These are phyloP conservation scores for Endogone sp. DNA, from an alignment of 192 early-diverging fungal species.

Conservation along the genomic window DNA sequence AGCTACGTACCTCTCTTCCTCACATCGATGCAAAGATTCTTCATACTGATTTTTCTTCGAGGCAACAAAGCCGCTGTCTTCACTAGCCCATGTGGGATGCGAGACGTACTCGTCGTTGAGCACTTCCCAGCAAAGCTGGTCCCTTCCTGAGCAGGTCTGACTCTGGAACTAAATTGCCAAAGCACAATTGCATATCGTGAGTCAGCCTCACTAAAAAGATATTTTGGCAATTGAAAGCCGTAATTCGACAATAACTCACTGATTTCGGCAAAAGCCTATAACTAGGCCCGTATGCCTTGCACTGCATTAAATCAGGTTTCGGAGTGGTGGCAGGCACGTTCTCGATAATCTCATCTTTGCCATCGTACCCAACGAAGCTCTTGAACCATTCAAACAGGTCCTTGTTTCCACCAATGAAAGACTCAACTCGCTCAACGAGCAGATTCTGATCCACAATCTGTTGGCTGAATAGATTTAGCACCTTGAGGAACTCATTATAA, in stretches of 20 bases:
- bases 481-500: slow-evolving; percentile 96
- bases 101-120: slow-evolving; percentile 96
- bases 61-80: slow-evolving; percentile 84
- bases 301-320: slow-evolving; percentile 59
- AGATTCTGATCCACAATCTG: slow-evolving; percentile 84
- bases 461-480: slow-evolving; percentile 91
- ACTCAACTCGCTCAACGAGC: slow-evolving; percentile 80
- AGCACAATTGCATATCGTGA: neutral
- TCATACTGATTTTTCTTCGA: slow-evolving; percentile 92
- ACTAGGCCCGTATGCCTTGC: slow-evolving; percentile 64
- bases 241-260: slow-evolving; percentile 45
- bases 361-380: slow-evolving; percentile 76
- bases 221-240: neutral
- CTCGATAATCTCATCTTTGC: slow-evolving; percentile 61
- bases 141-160: slow-evolving; percentile 85
- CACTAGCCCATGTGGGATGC: slow-evolving; percentile 88
- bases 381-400: slow-evolving; percentile 98
- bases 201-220: too few relatives aligned
- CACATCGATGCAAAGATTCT: slow-evolving; percentile 92
- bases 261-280: slow-evolving; percentile 64
- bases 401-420: slow-evolving; percentile 76
- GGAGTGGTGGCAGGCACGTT: slow-evolving; percentile 59
- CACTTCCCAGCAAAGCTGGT: slow-evolving; percentile 87
- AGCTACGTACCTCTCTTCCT: slow-evolving; percentile 96
- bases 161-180: slow-evolving; percentile 35